phyloP scores from a whole-genome alignment of 257 asterid genomes.

The Cynanchum wilfordii region DNA sequence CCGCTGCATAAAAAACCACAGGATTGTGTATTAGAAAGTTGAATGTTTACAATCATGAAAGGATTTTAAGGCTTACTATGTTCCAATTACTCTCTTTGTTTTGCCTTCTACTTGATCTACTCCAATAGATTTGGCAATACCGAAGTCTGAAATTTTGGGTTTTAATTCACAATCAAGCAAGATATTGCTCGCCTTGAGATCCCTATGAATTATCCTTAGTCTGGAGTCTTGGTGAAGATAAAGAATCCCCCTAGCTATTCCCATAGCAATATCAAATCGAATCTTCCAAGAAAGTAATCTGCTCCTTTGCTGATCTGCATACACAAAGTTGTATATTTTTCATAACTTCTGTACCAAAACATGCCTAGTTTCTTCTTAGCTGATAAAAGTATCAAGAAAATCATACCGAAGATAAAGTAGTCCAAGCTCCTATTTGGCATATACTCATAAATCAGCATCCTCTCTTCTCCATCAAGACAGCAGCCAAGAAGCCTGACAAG shows the following conservation, averaged over 20 bases:
- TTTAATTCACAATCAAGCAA: constrained; percentile 21
- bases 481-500: constrained; percentile 42
- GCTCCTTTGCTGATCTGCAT: constrained; percentile 18
- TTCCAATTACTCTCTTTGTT: constrained; percentile 23
- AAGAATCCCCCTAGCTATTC: constrained; percentile 30
- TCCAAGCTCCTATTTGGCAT: constrained; percentile 35
- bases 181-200: constrained; percentile 28
- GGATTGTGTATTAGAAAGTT: neutral
- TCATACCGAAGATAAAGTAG: constrained; percentile 32
- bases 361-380: neutral
- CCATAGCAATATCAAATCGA: constrained; percentile 23
- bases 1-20: constrained; percentile 17
- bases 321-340: neutral
- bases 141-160: constrained; percentile 25
- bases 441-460: constrained; percentile 39
- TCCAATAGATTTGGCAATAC: constrained; percentile 19
- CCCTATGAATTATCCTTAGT: constrained; percentile 22
- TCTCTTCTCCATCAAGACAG: constrained; percentile 28
- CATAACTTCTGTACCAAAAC: neutral
- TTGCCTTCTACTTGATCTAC: constrained; percentile 21
- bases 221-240: constrained; percentile 33
- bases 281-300: constrained; percentile 18
- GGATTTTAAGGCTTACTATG: constrained; percentile 19
- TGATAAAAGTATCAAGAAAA: neutral
- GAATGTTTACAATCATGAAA: neutral